phyloP scores from a whole-genome alignment of 768 basidiomycete genomes.

The Termitomyces sp. region DNA sequence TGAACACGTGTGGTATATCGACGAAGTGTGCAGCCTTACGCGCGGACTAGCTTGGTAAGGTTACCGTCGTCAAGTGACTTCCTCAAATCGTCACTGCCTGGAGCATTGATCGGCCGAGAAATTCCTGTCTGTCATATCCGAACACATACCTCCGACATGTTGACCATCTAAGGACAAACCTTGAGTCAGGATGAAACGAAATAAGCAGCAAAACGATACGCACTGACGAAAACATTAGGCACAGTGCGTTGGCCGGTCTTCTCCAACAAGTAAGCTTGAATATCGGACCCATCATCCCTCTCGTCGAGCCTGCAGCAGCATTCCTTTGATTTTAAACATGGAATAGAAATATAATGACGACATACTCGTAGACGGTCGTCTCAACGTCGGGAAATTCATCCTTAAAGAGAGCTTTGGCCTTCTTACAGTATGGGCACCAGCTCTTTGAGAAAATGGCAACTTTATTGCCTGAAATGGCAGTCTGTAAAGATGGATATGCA shows the following conservation, averaged over 20 bases:
- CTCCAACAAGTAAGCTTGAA: slow-evolving; percentile 58
- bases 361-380: slow-evolving; percentile 43
- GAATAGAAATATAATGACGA: not conserved
- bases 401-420: slow-evolving; percentile 42
- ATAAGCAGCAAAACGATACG: slow-evolving; percentile 18
- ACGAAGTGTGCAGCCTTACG: slow-evolving; percentile 17
- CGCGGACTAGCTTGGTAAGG: slow-evolving; percentile 22
- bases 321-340: not conserved
- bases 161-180: slow-evolving; percentile 29
- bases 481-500: slow-evolving; percentile 22
- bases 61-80: slow-evolving; percentile 24
- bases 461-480: slow-evolving; percentile 41
- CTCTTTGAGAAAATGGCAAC: slow-evolving; percentile 59
- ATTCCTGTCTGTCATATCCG: not conserved
- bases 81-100: slow-evolving; percentile 34
- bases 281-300: slow-evolving; percentile 48
- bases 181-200: not conserved
- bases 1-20: not conserved
- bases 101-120: not conserved
- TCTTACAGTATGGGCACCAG: slow-evolving; percentile 46
- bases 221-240: slow-evolving; percentile 75
- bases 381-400: slow-evolving; percentile 30
- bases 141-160: slow-evolving; percentile 49
- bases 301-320: slow-evolving; percentile 45
- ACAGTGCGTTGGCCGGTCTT: slow-evolving; percentile 71